These are phyloP conservation scores for Paxillus ammoniavirescens DNA, from an alignment of 768 basidiomycete species.

Conservation along the genomic window DNA sequence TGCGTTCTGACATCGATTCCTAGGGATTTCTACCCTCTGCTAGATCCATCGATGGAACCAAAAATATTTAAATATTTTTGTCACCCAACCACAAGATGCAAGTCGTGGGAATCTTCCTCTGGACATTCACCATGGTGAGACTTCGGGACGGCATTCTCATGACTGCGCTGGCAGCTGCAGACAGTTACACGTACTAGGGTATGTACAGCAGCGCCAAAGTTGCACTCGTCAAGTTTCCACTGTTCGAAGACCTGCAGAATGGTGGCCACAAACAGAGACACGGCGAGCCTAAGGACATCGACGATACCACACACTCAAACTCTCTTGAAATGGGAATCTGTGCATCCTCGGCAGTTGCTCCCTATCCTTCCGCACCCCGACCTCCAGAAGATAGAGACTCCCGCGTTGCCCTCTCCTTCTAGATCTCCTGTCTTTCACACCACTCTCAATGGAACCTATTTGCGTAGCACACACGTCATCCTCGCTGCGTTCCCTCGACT, in stretches of 20 bases:
- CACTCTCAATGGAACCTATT: slow-evolving; percentile 14
- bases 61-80: too few species aligned
- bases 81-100: too few species aligned
- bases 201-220: too few species aligned
- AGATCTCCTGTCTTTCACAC: slow-evolving; percentile 21
- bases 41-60: too few species aligned
- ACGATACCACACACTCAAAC: slow-evolving; percentile 18
- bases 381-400: slow-evolving; percentile 3
- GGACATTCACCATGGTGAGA: too few species aligned
- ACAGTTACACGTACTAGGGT: too few species aligned
- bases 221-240: too few species aligned
- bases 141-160: too few species aligned
- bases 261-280: background rate
- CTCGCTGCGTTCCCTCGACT: slow-evolving; percentile 29
- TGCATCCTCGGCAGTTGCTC: slow-evolving; percentile 22
- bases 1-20: slow-evolving; percentile 31
- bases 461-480: slow-evolving; percentile 28
- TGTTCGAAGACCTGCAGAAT: too few species aligned
- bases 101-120: too few species aligned
- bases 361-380: slow-evolving; percentile 13
- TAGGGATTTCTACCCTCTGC: background rate
- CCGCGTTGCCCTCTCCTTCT: slow-evolving; percentile 19
- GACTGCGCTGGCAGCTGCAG: too few species aligned
- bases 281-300: slow-evolving; percentile 2
- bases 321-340: slow-evolving; percentile 14